Percentiles rank a stretch among this genome's conserved stretches.
These are phyloP conservation scores for Yamadazyma diospyri DNA, from an alignment of 1,139 yeast species.

Conservation along the genomic window DNA sequence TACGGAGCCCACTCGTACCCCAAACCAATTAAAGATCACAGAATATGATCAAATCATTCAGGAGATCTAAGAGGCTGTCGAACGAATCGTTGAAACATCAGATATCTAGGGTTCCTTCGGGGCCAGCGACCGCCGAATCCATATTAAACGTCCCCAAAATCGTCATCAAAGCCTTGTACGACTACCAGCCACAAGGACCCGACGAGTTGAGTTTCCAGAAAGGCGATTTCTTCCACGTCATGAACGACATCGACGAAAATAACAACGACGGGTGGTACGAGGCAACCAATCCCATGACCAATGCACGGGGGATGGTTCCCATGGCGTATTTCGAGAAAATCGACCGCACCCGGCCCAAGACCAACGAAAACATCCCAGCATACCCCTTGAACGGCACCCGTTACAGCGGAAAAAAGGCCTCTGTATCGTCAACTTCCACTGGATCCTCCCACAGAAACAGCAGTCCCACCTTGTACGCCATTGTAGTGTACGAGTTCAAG, in stretches of 20 bases:
- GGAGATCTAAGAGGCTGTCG: constrained; percentile 42
- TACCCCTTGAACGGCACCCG: background rate
- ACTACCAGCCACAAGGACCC: constrained; percentile 75
- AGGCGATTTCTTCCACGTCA: constrained; percentile 89
- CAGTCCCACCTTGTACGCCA: constrained; percentile 43
- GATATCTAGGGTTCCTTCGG: constrained; percentile 32
- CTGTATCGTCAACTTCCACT: constrained; percentile 4
- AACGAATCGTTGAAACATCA: constrained; percentile 33
- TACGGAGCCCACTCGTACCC: too few relatives aligned
- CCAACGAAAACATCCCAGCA: constrained; percentile 7
- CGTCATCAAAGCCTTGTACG: constrained; percentile 79
- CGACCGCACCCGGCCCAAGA: constrained; percentile 49
- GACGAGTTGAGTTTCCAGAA: constrained; percentile 74
- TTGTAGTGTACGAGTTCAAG: constrained; percentile 68
- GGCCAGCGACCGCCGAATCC: constrained; percentile 13
- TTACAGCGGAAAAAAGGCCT: constrained; percentile 3
- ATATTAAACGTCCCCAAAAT: constrained; percentile 59
- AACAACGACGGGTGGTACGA: constrained; percentile 70
- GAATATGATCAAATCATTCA: constrained; percentile 41
- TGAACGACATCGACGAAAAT: constrained; percentile 46
- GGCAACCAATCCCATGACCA: constrained; percentile 82
- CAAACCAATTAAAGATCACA: background rate
- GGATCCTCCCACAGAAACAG: constrained; percentile 13
- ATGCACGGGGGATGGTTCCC: constrained; percentile 83
- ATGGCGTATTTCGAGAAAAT: constrained; percentile 78